phyloP scores from a whole-genome alignment of 1,284 basidiomycete genomes.

The Athelia sp. region DNA sequence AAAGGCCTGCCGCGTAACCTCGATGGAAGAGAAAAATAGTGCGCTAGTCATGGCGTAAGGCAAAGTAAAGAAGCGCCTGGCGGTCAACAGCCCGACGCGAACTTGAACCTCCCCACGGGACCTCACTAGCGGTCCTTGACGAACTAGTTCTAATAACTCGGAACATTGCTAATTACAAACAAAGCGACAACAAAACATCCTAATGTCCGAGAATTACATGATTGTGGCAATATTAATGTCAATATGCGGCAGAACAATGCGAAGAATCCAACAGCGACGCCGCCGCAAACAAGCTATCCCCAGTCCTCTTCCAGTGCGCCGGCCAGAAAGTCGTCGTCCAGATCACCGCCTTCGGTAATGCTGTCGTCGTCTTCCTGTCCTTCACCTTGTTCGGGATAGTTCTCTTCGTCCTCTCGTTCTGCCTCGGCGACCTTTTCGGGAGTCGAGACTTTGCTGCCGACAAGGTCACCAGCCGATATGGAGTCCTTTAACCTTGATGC shows the following conservation, averaged over 20 bases:
- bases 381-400: constrained; percentile 20
- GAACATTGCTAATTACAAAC: background rate
- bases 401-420: constrained; percentile 15
- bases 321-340: constrained; percentile 65
- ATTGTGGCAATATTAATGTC: no score
- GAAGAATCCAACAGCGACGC: constrained; percentile 9
- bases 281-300: constrained; percentile 49
- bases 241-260: constrained; percentile 5
- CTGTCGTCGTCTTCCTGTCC: constrained; percentile 27
- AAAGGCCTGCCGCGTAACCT: constrained; percentile 82
- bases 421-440: constrained; percentile 19
- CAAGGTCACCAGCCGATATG: constrained; percentile 49
- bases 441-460: constrained; percentile 17
- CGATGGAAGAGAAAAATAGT: constrained; percentile 77
- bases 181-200: constrained; percentile 5
- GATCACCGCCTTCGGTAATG: constrained; percentile 36
- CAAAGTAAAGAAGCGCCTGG: background rate
- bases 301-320: constrained; percentile 68
- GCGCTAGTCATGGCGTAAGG: constrained; percentile 6
- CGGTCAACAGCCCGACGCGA: background rate
- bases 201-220: constrained; percentile 2
- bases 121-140: no score
- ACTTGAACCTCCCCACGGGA: background rate
- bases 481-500: constrained; percentile 63
- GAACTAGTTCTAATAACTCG: background rate